Evolutionary conservation across 164 flowering plant species (phyloP), one percentile per base, ranked within the genome.

Genomic region (Berberis vulgaris): DNA sequence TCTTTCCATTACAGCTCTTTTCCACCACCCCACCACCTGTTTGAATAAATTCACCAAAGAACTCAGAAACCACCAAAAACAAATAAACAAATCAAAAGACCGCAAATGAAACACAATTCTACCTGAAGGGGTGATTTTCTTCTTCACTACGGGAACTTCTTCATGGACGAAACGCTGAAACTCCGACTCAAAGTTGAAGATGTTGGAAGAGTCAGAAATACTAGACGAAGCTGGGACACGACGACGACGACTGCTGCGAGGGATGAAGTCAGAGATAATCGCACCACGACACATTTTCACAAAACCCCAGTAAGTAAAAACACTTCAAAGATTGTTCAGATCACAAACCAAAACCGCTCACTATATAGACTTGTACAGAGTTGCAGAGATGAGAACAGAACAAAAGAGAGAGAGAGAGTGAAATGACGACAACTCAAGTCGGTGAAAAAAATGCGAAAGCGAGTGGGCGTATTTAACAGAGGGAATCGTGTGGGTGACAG

Each of bases 221-320:
- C 8, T 82, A 58, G 41, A 80, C 67, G 49, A 78, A 39, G 60
- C 65, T 70, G 2, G 72, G 67, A 58, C 76, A 78, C 1, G 1
- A 4, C 54, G 9, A 2, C 50, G 41, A 57, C 55, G 56, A 1
- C 69, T 39, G 54, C 57, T 66, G 13, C 72, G 72, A 41, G 73
- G 71, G 43, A 78, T 73, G 69, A 68, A 46, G 45, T 70, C 77
- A 54, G 65, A 3, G 43, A 78, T 69, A 59, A 78, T 75, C 40
- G 81, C 79, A 52, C 81, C 81, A 38, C 95, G 84, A 71, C 97
- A 90, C 97, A 91, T 90, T 59, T 54, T 70, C 3, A 26, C n/a
- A 52, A 6, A 11, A 52, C 13, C 0, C 2, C 10, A 52, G 13
- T 52, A 52, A 10, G 26, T 26, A 26, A 26, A 26, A 26, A 26